Percentiles rank a stretch among this genome's conserved stretches.
Conservation (phyloP, 2,329 filamentous ascomycete genomes). For the Fusarium secorum region DNA sequence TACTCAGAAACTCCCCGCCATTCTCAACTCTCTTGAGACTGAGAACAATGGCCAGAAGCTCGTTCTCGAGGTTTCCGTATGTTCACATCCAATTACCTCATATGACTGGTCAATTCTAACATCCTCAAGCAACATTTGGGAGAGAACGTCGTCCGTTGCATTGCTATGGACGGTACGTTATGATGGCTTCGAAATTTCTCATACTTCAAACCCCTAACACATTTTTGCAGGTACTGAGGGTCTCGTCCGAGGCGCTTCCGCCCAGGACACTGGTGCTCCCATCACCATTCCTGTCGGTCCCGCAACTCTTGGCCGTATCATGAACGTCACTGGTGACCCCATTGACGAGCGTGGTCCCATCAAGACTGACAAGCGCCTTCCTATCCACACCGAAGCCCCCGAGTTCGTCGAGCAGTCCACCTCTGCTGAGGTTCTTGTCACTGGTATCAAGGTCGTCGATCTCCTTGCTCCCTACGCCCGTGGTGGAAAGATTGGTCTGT, state of each 20-base stretch:
- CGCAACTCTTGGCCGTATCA: constrained; percentile 96
- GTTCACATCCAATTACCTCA: constrained; percentile 40
- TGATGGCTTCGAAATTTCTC: constrained; percentile 30
- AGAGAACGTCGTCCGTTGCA: constrained; percentile 98
- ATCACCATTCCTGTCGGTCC: constrained; percentile 97
- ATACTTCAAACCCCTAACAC: constrained; percentile 15
- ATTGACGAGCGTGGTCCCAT: constrained; percentile 99
- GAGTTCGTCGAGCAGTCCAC: constrained; percentile 96
- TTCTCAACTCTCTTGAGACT: constrained; percentile 96
- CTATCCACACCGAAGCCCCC: constrained; percentile 95
- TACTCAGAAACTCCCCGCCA: constrained; percentile 88
- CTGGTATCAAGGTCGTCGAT: constrained; percentile 99
- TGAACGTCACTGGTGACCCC: constrained; percentile 99
- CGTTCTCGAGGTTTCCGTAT: constrained; percentile 94
- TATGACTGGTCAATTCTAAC: constrained; percentile 47
- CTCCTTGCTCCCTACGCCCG: constrained; percentile 98
- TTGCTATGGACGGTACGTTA: constrained; percentile 98
- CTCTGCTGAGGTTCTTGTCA: constrained; percentile 93
- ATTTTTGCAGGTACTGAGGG: constrained; percentile 85
- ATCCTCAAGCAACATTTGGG: constrained; percentile 90
- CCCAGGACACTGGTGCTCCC: constrained; percentile 87
- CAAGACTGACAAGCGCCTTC: constrained; percentile 85
- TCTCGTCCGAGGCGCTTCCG: constrained; percentile 91
- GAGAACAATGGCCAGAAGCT: constrained; percentile 93
- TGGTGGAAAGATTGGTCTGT: constrained; percentile 99